A percentile compares a stretch with the other conserved stretches of the same genome.
Conservation (phyloP, 768 basidiomycete species). For the Mycena amicta region DNA sequence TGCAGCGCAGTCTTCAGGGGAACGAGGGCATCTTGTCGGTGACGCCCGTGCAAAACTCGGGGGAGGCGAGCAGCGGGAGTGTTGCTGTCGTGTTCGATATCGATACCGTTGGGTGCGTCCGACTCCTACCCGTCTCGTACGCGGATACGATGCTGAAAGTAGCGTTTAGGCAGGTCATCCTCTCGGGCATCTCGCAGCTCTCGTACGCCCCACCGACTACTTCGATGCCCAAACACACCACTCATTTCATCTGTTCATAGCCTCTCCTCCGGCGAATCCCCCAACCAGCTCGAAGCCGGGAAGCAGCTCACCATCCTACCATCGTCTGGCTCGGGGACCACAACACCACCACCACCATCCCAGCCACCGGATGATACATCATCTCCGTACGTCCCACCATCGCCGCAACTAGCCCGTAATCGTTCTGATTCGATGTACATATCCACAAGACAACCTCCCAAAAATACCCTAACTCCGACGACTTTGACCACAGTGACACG, state of each 20-base stretch:
- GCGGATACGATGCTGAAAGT: no score
- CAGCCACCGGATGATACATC: neutral
- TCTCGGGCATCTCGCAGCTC: slow-evolving; percentile 3
- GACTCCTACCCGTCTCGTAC: neutral
- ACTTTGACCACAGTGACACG: neutral
- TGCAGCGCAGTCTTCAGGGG: slow-evolving; percentile 15
- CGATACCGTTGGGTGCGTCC: slow-evolving; percentile 6
- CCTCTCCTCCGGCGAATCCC: neutral
- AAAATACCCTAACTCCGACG: neutral
- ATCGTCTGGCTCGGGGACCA: neutral
- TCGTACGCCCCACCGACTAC: slow-evolving; percentile 1
- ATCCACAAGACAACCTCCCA: neutral
- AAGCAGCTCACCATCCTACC: slow-evolving; percentile 5
- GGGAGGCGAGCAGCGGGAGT: neutral
- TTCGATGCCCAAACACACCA: no score
- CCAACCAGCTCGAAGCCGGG: slow-evolving; percentile 14
- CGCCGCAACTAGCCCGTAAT: neutral
- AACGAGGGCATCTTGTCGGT: slow-evolving; percentile 2
- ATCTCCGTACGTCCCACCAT: neutral
- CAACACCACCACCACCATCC: neutral
- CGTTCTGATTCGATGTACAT: neutral
- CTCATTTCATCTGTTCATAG: neutral
- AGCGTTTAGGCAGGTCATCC: slow-evolving; percentile 2
- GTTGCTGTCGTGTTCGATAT: neutral
- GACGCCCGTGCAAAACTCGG: slow-evolving; percentile 4